phyloP scores from a whole-genome alignment of 345 rosid genomes.

The Theobroma cacao region DNA sequence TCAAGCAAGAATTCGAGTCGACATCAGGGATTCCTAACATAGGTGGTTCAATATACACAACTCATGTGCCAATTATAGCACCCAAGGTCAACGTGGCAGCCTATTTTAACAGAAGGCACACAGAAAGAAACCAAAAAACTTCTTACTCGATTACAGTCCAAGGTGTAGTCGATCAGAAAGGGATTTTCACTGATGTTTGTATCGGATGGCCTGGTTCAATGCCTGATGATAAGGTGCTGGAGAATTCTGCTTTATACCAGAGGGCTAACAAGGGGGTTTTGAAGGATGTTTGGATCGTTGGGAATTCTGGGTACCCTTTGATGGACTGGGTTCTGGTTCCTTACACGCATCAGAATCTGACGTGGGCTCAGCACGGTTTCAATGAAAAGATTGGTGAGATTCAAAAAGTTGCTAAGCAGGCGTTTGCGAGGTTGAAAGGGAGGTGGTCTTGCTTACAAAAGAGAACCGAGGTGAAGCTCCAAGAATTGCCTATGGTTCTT shows the following conservation, averaged over 20 bases:
- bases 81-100: slow-evolving; percentile 53
- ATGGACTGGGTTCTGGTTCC: slow-evolving; percentile 84
- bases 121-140: slow-evolving; percentile 55
- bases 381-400: slow-evolving; percentile 68
- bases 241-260: slow-evolving; percentile 23
- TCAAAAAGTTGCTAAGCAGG: slow-evolving; percentile 53
- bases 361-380: slow-evolving; percentile 88
- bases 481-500: slow-evolving; percentile 46
- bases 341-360: slow-evolving; percentile 64
- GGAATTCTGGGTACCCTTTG: slow-evolving; percentile 63
- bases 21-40: slow-evolving; percentile 38
- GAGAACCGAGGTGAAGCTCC: slow-evolving; percentile 47
- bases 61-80: slow-evolving; percentile 51
- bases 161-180: slow-evolving; percentile 48
- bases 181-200: slow-evolving; percentile 50
- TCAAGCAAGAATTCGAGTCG: slow-evolving; percentile 28
- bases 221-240: slow-evolving; percentile 52
- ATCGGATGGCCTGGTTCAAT: slow-evolving; percentile 62
- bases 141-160: slow-evolving; percentile 49
- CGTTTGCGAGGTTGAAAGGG: slow-evolving; percentile 57
- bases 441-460: slow-evolving; percentile 54
- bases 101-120: slow-evolving; percentile 52
- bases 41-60: slow-evolving; percentile 50
- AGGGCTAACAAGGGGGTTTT: slow-evolving; percentile 48
- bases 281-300: slow-evolving; percentile 67